phyloP scores from a whole-genome alignment of 2,329 filamentous ascomycete genomes.

The Paramyrothecium roridum region DNA sequence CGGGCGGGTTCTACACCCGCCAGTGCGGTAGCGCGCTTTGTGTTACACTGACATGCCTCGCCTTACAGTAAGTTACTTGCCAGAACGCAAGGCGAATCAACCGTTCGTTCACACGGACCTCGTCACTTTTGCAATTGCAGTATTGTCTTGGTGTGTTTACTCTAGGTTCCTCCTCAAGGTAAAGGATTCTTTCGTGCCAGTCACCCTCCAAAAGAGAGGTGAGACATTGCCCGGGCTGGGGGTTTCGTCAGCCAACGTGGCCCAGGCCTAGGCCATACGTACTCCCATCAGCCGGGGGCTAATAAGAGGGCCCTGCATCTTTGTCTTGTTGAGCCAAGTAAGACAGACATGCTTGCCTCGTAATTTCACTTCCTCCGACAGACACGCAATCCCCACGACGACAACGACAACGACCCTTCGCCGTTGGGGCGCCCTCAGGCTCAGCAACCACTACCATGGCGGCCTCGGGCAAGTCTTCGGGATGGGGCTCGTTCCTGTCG shows the following conservation, averaged over 20 bases:
- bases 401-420: background rate
- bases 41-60: too few relatives aligned
- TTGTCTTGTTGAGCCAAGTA: background rate
- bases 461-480: slow-evolving; percentile 46
- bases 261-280: background rate
- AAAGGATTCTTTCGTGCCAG: background rate
- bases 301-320: background rate
- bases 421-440: background rate
- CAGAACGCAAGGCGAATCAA: too few relatives aligned
- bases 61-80: too few relatives aligned
- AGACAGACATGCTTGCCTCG: background rate
- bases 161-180: too few relatives aligned
- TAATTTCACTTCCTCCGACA: background rate
- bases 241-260: background rate
- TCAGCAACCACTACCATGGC: slow-evolving; percentile 36
- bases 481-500: slow-evolving; percentile 79
- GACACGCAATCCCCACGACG: background rate
- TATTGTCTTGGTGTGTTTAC: too few relatives aligned
- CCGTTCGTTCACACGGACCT: too few relatives aligned
- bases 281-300: background rate
- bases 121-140: too few relatives aligned
- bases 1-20: too few relatives aligned
- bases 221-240: background rate
- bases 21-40: too few relatives aligned
- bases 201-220: background rate